A percentile compares a stretch with the other conserved stretches of the same genome.
Evolutionary conservation across 2,329 filamentous ascomycete genomes (phyloP).

Genomic region (Colletotrichum sp.): DNA sequence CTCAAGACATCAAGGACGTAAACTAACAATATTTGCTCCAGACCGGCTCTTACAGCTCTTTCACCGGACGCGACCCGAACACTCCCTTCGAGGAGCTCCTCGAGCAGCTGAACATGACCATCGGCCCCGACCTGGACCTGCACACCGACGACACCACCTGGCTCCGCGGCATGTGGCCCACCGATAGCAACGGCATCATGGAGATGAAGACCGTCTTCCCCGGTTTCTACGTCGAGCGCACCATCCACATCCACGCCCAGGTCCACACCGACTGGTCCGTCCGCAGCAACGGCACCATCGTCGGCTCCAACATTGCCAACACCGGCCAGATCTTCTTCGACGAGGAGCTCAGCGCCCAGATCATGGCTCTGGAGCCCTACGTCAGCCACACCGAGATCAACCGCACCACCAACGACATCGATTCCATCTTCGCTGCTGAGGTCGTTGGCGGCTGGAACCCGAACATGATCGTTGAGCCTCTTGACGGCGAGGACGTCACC

Average conservation of each 20-base stretch:
- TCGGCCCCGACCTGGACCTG: slow-evolving; percentile 5
- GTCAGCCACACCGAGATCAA: slow-evolving; percentile 39
- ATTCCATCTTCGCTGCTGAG: slow-evolving; percentile 6
- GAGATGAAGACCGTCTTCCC: slow-evolving; percentile 49
- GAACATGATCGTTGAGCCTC: slow-evolving; percentile 8
- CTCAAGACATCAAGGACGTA: not conserved
- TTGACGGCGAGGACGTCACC: slow-evolving; percentile 7
- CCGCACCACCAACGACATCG: slow-evolving; percentile 11
- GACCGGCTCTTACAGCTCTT: slow-evolving; percentile 17
- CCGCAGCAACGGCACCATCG: slow-evolving; percentile 16
- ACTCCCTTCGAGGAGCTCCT: slow-evolving; percentile 13
- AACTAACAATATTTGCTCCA: not conserved
- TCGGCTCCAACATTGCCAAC: slow-evolving; percentile 35
- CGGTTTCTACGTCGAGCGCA: slow-evolving; percentile 48
- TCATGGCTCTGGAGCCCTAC: slow-evolving; percentile 56
- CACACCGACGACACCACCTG: slow-evolving; percentile 13
- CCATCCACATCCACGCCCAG: slow-evolving; percentile 53
- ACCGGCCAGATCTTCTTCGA: slow-evolving; percentile 16
- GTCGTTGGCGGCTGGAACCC: slow-evolving; percentile 4
- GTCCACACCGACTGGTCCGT: slow-evolving; percentile 41
- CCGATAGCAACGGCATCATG: slow-evolving; percentile 28
- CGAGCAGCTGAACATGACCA: slow-evolving; percentile 12
- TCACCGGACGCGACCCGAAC: not conserved
- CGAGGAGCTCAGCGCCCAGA: slow-evolving; percentile 26
- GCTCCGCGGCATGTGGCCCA: slow-evolving; percentile 22